These are phyloP conservation scores for Phytophthora hybrid DNA, from an alignment of 352 stramenopile species.

Conservation along the genomic window DNA sequence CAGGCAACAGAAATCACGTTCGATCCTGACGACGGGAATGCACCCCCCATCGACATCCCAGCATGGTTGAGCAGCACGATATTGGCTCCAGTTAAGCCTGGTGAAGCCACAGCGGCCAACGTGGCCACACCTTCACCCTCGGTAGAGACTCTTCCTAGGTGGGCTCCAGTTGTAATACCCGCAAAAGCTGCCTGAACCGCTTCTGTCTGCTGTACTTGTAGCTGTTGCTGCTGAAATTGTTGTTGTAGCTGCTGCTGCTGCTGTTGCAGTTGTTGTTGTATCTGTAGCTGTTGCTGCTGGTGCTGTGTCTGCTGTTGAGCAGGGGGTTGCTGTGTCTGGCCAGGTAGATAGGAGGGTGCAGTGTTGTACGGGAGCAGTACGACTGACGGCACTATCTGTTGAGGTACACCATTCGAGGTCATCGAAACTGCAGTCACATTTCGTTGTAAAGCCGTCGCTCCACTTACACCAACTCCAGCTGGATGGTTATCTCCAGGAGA, in stretches of 20 bases:
- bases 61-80: conserved; percentile 37
- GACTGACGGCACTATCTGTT: conserved; percentile 40
- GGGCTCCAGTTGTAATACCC: conserved; percentile 2
- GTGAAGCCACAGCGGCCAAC: conserved; percentile 19
- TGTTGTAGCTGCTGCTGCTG: conserved; percentile 20
- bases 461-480: conserved; percentile 14
- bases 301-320: conserved; percentile 7
- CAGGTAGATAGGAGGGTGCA: conserved; percentile 19
- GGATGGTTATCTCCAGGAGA: conserved; percentile 10
- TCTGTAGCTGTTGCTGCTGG: conserved; percentile 9
- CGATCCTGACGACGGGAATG: conserved; percentile 13
- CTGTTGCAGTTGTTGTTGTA: conserved; percentile 13
- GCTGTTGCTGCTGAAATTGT: conserved; percentile 8
- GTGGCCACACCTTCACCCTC: conserved; percentile 25
- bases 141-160: neutral
- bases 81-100: conserved; percentile 18
- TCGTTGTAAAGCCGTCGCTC: conserved; percentile 13
- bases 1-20: conserved; percentile 41
- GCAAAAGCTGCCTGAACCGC: conserved; percentile 21
- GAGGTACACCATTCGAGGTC: conserved; percentile 6
- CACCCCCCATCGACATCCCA: conserved; percentile 13
- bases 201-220: neutral
- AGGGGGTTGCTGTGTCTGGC: conserved; percentile 18
- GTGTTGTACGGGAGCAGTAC: conserved; percentile 45
- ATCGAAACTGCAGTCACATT: conserved; percentile 5